Evolutionary conservation across 306 rosid species (phyloP), one percentile per base, ranked within the genome.

Genomic region (Cucumis cinereus): DNA sequence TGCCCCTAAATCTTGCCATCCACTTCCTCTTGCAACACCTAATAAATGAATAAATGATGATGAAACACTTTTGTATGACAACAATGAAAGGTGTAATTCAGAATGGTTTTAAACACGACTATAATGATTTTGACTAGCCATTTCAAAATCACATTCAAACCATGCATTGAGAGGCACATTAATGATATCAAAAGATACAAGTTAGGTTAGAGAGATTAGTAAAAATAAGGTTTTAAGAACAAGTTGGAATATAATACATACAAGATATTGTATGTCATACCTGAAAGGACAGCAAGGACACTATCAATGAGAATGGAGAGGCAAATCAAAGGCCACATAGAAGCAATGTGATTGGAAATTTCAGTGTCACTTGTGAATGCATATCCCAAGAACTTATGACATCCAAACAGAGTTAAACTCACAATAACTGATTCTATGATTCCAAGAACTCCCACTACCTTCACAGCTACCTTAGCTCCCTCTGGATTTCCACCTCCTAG

Each of bases 401-500:
- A 73, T 4, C 82, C 81, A n/a, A 87, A 62, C 43, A 88, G 82
- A 36, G 74, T 47, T 1, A 79, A 68, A 82, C 86, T 79, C 7
- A 80, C 77, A 10, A 72, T 59, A 20, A 77, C 12, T 19, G 86
- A 88, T 80, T 87, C 96, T 3, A 20, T 81, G 9, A 83, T 26
- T 8, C 84, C 89, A 19, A 89, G 64, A 71, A 79, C 78, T 64
- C 72, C 72, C 19, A 74, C 88, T 0, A 79, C 88, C 12, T 47
- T 30, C 57, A 85, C 86, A 28, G 87, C 79, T 8, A 83, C 56
- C 66, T 62, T 71, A 3, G 90, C 91, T 40, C 79, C 89, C 33
- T 45, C 63, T 19, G 89, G 84, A 81, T 87, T 87, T 47, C 87
- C 88, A 15, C 87, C 93, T 71, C 97, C 92, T 52, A 92, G 41